Evolutionary conservation across 345 rosid genomes (phyloP).

Genomic region (Salix udensis): DNA sequence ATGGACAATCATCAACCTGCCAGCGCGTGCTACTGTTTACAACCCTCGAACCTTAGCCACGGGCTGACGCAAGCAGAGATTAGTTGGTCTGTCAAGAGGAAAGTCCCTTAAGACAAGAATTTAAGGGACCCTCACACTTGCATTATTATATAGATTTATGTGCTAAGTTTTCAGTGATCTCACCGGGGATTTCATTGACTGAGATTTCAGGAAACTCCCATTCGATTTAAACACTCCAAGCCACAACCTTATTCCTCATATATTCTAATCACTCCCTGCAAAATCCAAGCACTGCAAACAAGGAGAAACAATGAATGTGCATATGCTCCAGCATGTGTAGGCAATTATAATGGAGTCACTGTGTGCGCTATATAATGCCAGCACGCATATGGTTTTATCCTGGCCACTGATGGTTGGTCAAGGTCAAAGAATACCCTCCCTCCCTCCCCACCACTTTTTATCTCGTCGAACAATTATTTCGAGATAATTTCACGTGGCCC

Average conservation of each 20-base stretch:
- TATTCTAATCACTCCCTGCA: background rate
- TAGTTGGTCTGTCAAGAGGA: constrained; percentile 7
- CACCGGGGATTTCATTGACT: background rate
- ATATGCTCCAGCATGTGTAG: constrained; percentile 22
- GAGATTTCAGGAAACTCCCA: background rate
- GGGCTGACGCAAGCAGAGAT: background rate
- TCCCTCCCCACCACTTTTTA: background rate
- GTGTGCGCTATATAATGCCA: background rate
- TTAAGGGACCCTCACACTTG: background rate
- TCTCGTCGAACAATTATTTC: constrained; percentile 9
- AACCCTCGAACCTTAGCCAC: constrained; percentile 3
- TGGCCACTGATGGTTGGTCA: constrained; percentile 17
- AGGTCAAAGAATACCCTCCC: background rate
- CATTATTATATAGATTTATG: background rate
- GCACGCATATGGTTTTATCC: background rate
- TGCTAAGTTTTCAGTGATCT: background rate
- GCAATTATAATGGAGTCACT: constrained; percentile 20
- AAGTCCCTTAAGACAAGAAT: background rate
- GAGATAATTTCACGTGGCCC: constrained; percentile 28
- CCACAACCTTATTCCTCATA: background rate
- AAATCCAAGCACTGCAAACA: constrained; percentile 31
- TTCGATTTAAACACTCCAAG: background rate
- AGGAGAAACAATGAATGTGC: constrained; percentile 25
- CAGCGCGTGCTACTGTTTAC: background rate
- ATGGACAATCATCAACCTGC: constrained; percentile 3